Base-by-base conservation (phyloP, 768 basidiomycete species). In the Vararia minispora region DNA sequence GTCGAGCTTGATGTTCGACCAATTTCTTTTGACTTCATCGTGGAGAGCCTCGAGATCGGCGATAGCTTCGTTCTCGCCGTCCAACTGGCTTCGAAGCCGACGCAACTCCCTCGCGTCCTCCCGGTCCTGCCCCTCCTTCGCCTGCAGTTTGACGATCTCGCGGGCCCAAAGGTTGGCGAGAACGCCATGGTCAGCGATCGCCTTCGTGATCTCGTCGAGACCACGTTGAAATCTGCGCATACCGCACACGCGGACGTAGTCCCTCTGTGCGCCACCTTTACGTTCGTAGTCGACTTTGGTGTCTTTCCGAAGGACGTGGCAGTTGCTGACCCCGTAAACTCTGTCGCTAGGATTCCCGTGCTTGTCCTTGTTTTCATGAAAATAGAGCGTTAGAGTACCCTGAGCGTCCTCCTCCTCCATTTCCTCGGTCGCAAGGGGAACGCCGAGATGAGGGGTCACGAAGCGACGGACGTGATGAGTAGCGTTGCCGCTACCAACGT, bases 291-390 rank as follows among this genome's bases (percentile, higher is more conserved):
- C n/a, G n/a, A n/a, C n/a, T n/a, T n/a, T n/a, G n/a, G n/a, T n/a
- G n/a, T n/a, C n/a, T n/a, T n/a, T n/a, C n/a, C n/a, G n/a, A n/a
- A n/a, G n/a, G n/a, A n/a, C n/a, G n/a, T n/a, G n/a, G n/a, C n/a
- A n/a, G n/a, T n/a, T n/a, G n/a, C n/a, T n/a, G n/a, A n/a, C n/a
- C n/a, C n/a, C n/a, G n/a, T n/a, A n/a, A n/a, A n/a, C n/a, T n/a
- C n/a, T n/a, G n/a, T n/a, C n/a, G n/a, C n/a, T n/a, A n/a, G n/a
- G n/a, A n/a, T n/a, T n/a, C n/a, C n/a, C n/a, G n/a, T n/a, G n/a
- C n/a, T n/a, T n/a, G n/a, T n/a, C 49, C 41, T 42, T 48, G 52
- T 49, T 45, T 49, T 57, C 47, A 47, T 60, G 37, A 4, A 38
- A 38, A 17, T 29, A 38, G 6, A 38, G 24, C 9, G 37, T n/a